Evolutionary conservation across 176 grass and related monocot genomes (phyloP).

Genomic region (Oryza australiensis): DNA sequence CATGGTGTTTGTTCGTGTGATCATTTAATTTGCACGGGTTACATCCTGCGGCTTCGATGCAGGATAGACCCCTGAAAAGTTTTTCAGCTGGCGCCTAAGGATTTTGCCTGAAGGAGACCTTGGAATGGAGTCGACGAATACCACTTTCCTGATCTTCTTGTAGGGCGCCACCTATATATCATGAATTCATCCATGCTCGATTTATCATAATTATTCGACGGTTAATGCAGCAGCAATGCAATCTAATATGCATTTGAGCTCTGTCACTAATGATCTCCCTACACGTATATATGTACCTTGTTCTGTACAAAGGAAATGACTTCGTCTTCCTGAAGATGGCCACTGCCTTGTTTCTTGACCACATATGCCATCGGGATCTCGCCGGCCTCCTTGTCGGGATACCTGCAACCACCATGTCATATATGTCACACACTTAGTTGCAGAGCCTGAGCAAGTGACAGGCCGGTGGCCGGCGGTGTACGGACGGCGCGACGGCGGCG

Average conservation of each 20-base stretch:
- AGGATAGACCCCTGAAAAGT: not conserved
- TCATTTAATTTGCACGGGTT: not conserved
- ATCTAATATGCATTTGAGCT: too few species aligned
- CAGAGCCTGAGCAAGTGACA: too few species aligned
- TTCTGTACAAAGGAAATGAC: constrained; percentile 43
- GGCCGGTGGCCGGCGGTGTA: not conserved
- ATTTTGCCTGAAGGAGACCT: constrained; percentile 63
- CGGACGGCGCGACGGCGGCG: constrained; percentile 51
- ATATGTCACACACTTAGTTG: too few species aligned
- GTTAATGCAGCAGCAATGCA: too few species aligned
- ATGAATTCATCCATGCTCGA: not conserved
- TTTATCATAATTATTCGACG: not conserved
- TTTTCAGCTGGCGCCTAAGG: constrained; percentile 50
- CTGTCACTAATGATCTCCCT: too few species aligned
- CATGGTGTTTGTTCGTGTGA: not conserved
- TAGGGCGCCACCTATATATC: constrained; percentile 47
- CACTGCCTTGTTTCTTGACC: constrained; percentile 44
- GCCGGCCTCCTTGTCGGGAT: constrained; percentile 56
- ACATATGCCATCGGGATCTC: constrained; percentile 63
- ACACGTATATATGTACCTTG: constrained; percentile 4
- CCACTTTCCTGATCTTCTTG: constrained; percentile 57
- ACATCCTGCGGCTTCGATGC: not conserved
- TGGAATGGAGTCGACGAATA: constrained; percentile 54
- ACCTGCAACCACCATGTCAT: not conserved
- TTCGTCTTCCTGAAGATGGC: constrained; percentile 32